A percentile compares a stretch with the other conserved stretches of the same genome.
These are phyloP conservation scores for Rugonectria rugulosa DNA, from an alignment of 2,329 filamentous ascomycete genomes.

Conservation along the genomic window DNA sequence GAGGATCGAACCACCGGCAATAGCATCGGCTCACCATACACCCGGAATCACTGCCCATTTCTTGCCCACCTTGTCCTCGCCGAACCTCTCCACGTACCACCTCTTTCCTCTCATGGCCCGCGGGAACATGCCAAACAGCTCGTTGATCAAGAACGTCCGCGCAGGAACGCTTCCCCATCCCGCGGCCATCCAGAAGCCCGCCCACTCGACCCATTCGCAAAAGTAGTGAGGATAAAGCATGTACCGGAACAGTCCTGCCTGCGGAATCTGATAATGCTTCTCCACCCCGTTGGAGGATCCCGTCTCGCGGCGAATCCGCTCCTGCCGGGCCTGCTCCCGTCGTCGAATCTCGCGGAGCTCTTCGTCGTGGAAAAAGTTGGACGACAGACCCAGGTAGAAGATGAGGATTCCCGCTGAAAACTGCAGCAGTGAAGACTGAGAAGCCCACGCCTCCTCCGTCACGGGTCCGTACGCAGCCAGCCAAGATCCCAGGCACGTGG, in stretches of 20 bases:
- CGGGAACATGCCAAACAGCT: constrained; percentile 89
- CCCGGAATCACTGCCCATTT: constrained; percentile 75
- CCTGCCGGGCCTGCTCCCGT: constrained; percentile 68
- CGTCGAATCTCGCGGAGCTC: constrained; percentile 87
- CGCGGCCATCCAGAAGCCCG: constrained; percentile 82
- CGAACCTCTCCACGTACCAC: constrained; percentile 93
- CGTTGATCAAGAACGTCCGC: constrained; percentile 83
- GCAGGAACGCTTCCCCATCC: constrained; percentile 76
- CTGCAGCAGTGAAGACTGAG: constrained; percentile 50
- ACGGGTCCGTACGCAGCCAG: constrained; percentile 81
- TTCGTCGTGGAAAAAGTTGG: constrained; percentile 90
- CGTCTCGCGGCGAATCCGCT: constrained; percentile 41
- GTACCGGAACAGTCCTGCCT: constrained; percentile 81
- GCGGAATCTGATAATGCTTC: constrained; percentile 88
- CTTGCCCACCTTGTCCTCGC: constrained; percentile 77
- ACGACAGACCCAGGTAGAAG: constrained; percentile 78
- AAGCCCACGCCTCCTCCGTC: constrained; percentile 59
- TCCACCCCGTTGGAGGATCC: constrained; percentile 48
- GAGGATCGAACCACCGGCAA: not conserved
- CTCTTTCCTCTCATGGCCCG: constrained; percentile 79
- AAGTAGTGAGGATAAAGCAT: constrained; percentile 93
- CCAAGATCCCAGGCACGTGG: constrained; percentile 79
- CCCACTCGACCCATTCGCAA: constrained; percentile 97
- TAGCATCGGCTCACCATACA: constrained; percentile 47
- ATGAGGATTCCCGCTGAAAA: constrained; percentile 72